Evolutionary conservation across 768 basidiomycete species (phyloP).

Genomic region (Pleurotus pulmonarius): DNA sequence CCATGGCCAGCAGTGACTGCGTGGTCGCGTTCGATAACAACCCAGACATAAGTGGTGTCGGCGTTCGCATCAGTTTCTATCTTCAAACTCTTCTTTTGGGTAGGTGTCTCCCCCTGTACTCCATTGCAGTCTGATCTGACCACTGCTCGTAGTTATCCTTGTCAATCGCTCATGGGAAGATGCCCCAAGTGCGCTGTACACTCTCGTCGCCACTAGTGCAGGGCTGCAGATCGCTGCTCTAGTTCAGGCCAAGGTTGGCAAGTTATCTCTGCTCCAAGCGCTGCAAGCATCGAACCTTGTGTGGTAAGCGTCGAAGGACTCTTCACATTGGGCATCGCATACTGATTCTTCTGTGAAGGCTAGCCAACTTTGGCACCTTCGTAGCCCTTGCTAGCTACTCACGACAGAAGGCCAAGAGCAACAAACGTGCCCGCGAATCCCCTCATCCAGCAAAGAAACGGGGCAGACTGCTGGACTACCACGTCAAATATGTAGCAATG

Average conservation of each 20-base stretch:
- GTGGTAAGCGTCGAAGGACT: slow-evolving; percentile 23
- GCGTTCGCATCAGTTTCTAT: slow-evolving; percentile 32
- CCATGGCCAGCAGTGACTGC: background rate
- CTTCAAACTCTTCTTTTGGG: slow-evolving; percentile 22
- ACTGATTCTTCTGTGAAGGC: slow-evolving; percentile 18
- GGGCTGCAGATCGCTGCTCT: slow-evolving; percentile 36
- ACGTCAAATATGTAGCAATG: slow-evolving; percentile 35
- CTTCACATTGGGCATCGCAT: background rate
- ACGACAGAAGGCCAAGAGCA: slow-evolving; percentile 27
- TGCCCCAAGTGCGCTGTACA: slow-evolving; percentile 37
- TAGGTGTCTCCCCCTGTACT: slow-evolving; percentile 5
- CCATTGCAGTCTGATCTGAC: background rate
- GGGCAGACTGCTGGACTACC: slow-evolving; percentile 20
- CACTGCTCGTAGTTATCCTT: slow-evolving; percentile 25
- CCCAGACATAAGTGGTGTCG: slow-evolving; percentile 32
- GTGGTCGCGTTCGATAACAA: slow-evolving; percentile 15
- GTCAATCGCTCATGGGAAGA: slow-evolving; percentile 38
- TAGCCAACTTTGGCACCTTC: slow-evolving; percentile 39
- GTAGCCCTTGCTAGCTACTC: slow-evolving; percentile 38
- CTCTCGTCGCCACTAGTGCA: slow-evolving; percentile 37
- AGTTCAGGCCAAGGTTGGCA: slow-evolving; percentile 20
- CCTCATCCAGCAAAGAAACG: slow-evolving; percentile 6
- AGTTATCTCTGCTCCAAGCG: slow-evolving; percentile 36
- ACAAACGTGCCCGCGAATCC: background rate
- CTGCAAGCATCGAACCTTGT: slow-evolving; percentile 38